Conservation (phyloP, 2,329 filamentous ascomycete species). For the Talaromyces albobiverticillius region DNA sequence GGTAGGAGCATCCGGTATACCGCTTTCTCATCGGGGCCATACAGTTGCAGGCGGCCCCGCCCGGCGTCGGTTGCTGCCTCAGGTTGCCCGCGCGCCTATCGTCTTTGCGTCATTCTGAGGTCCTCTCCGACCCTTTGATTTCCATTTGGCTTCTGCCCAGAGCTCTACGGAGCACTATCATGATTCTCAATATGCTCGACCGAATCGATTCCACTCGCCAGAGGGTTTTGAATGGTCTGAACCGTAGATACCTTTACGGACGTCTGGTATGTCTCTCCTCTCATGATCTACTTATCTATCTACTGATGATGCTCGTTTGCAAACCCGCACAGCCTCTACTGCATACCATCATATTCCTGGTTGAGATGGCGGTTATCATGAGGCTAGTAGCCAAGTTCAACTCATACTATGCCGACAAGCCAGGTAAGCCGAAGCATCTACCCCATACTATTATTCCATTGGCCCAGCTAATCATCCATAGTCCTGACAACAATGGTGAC, state of each 20-base stretch:
- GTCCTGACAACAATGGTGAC: conserved; percentile 99
- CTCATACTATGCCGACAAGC: conserved; percentile 86
- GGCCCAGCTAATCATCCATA: conserved; percentile 28
- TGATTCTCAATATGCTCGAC: conserved; percentile 20
- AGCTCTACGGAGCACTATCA: neutral
- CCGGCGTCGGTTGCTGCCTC: conserved; percentile 1
- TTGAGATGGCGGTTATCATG: conserved; percentile 84
- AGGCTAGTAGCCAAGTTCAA: conserved; percentile 86
- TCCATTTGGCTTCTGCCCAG: conserved; percentile 17
- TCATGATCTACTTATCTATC: neutral
- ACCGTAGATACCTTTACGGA: conserved; percentile 47
- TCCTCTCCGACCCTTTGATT: conserved; percentile 18
- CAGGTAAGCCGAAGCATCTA: conserved; percentile 54
- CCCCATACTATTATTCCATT: neutral
- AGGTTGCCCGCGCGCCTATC: neutral
- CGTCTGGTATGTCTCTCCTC: conserved; percentile 32
- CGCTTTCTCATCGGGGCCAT: too few relatives aligned
- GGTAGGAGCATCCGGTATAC: too few relatives aligned
- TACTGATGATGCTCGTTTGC: conserved; percentile 13
- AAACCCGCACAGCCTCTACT: conserved; percentile 72
- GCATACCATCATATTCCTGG: conserved; percentile 76
- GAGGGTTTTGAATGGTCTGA: conserved; percentile 43
- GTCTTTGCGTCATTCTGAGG: conserved; percentile 41
- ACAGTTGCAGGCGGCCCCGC: neutral
- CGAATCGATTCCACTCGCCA: conserved; percentile 43